Evolutionary conservation across 2,329 filamentous ascomycete species (phyloP).

Genomic region (Ceratocystiopsis minuta): DNA sequence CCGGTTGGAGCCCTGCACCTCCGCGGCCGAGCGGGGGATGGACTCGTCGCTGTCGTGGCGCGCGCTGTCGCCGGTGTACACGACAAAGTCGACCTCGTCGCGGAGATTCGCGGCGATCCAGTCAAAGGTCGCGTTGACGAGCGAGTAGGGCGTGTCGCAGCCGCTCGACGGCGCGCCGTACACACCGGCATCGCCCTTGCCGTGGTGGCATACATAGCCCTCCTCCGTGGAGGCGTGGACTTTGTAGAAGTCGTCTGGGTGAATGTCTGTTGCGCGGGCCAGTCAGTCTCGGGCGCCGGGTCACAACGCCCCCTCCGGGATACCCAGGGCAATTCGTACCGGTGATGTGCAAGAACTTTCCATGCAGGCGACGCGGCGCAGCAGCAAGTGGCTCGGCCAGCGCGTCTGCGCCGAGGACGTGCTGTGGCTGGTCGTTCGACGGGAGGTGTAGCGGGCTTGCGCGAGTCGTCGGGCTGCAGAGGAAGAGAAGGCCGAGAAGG

Average conservation of each 20-base stretch:
- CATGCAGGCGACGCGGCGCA: constrained; percentile 34
- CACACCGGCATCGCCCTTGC: constrained; percentile 55
- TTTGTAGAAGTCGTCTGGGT: constrained; percentile 80
- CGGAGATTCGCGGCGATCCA: constrained; percentile 70
- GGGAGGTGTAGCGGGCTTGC: constrained; percentile 10
- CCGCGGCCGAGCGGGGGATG: constrained; percentile 53
- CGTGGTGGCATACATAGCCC: constrained; percentile 59
- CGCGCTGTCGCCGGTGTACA: constrained; percentile 85
- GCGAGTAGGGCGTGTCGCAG: constrained; percentile 66
- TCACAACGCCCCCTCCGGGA: too few relatives aligned
- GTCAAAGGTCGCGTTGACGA: constrained; percentile 75
- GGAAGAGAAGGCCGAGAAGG: not conserved
- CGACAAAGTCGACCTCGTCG: constrained; percentile 69
- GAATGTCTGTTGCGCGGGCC: constrained; percentile 47
- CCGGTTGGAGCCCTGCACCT: constrained; percentile 65
- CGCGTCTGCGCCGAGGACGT: constrained; percentile 6
- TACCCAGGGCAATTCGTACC: constrained; percentile 41
- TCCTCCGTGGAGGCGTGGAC: constrained; percentile 52
- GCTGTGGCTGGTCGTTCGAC: constrained; percentile 5
- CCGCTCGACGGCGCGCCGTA: constrained; percentile 76
- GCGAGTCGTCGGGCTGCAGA: constrained; percentile 15
- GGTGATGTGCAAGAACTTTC: constrained; percentile 75
- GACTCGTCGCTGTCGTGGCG: constrained; percentile 77
- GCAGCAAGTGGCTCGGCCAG: constrained; percentile 1
- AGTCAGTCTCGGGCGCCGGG: not conserved